phyloP scores from a whole-genome alignment of 106 monocot genomes.

The Apostasia ramifera region DNA sequence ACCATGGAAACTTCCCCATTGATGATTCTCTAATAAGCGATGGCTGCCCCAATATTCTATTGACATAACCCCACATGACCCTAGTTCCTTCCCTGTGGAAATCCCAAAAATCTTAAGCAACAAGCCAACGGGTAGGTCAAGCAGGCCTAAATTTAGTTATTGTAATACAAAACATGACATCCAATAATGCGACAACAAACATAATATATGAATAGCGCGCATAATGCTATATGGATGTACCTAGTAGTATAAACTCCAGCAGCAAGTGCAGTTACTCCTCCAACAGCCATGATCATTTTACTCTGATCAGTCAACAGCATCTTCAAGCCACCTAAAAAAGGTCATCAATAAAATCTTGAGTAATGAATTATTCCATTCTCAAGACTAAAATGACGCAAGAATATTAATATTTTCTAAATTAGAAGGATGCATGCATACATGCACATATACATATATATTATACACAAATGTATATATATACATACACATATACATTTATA shows the following conservation, averaged over 20 bases:
- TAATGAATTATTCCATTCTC: too few relatives aligned
- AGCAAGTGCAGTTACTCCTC: constrained; percentile 90
- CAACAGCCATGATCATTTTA: constrained; percentile 82
- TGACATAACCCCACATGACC: constrained; percentile 89
- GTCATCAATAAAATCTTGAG: background rate
- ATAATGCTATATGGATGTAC: constrained; percentile 18
- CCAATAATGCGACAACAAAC: too few relatives aligned
- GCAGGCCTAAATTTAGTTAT: too few relatives aligned
- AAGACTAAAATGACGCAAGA: too few relatives aligned
- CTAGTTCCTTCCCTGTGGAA: constrained; percentile 80
- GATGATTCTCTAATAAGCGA: constrained; percentile 95
- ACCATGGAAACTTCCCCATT: constrained; percentile 77
- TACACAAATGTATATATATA: too few relatives aligned
- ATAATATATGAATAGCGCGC: too few relatives aligned
- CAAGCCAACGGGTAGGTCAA: too few relatives aligned
- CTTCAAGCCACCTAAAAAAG: constrained; percentile 56
- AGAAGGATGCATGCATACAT: too few relatives aligned
- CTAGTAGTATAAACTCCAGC: constrained; percentile 95
- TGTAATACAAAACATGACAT: too few relatives aligned
- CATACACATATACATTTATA: too few relatives aligned
- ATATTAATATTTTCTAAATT: too few relatives aligned
- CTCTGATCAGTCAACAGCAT: constrained; percentile 70
- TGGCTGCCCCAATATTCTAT: constrained; percentile 87
- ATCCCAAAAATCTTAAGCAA: background rate
- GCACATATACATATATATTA: too few relatives aligned